Conservation (phyloP, 2,329 filamentous ascomycete genomes). For the Verticillium tricorpus region DNA sequence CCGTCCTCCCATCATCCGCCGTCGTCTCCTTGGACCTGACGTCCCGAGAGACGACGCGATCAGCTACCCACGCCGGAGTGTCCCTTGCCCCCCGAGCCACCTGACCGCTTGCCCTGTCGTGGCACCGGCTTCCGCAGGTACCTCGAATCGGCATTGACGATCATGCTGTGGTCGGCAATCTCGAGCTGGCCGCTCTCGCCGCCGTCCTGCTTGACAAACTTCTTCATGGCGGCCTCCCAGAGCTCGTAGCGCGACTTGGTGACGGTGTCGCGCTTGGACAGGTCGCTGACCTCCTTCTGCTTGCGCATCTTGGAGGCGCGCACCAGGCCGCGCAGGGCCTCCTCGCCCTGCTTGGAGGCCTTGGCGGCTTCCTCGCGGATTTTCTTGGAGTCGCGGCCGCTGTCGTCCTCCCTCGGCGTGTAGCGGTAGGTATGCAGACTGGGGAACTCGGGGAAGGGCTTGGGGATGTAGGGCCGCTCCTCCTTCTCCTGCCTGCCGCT, state of each 20-base stretch:
- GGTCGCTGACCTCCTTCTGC: conserved; percentile 57
- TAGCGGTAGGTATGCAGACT: conserved; percentile 61
- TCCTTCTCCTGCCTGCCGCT: conserved; percentile 56
- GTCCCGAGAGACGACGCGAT: not conserved
- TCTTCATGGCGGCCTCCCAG: conserved; percentile 59
- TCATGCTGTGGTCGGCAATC: conserved; percentile 59
- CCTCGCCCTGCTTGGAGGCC: conserved; percentile 58
- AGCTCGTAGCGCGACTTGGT: conserved; percentile 53
- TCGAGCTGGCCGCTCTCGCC: conserved; percentile 37
- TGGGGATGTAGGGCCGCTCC: conserved; percentile 51
- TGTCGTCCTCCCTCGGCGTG: conserved; percentile 47
- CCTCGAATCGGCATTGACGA: conserved; percentile 53
- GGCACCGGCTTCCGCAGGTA: conserved; percentile 51
- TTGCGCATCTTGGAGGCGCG: conserved; percentile 60
- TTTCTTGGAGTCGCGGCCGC: conserved; percentile 47
- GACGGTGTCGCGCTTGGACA: conserved; percentile 47
- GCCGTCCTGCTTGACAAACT: conserved; percentile 39
- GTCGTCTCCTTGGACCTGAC: too few relatives aligned
- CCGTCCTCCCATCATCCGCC: not conserved
- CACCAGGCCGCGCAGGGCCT: conserved; percentile 54
- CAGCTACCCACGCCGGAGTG: not conserved
- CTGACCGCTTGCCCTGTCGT: conserved; percentile 35
- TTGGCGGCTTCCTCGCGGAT: conserved; percentile 56
- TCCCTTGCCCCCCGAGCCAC: not conserved
- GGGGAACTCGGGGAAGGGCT: conserved; percentile 56